Percentiles rank a stretch among this genome's conserved stretches.
Evolutionary conservation across 2,329 filamentous ascomycete species (phyloP).

Genomic region (Neonectria punicea): DNA sequence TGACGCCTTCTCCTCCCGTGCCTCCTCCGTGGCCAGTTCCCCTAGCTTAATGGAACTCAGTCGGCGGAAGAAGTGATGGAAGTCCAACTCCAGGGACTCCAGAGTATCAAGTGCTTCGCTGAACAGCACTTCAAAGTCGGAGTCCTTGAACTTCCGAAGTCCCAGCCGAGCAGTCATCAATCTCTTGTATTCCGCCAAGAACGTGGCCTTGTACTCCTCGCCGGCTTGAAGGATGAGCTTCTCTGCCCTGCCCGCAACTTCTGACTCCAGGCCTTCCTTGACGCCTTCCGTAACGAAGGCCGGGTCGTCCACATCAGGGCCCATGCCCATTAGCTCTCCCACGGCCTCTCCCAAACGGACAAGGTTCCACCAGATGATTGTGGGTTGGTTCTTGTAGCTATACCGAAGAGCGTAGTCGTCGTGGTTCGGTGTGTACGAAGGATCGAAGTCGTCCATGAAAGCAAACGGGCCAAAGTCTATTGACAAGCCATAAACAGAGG

Average conservation of each 20-base stretch:
- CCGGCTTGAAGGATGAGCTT: constrained; percentile 81
- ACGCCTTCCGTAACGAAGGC: constrained; percentile 80
- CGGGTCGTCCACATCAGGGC: constrained; percentile 74
- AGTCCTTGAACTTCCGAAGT: constrained; percentile 73
- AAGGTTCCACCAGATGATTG: constrained; percentile 98
- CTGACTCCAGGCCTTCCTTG: constrained; percentile 66
- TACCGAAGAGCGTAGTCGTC: constrained; percentile 91
- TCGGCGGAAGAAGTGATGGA: constrained; percentile 91
- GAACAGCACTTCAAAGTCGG: constrained; percentile 84
- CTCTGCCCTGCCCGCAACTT: constrained; percentile 83
- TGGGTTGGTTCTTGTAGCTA: constrained; percentile 92
- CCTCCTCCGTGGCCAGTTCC: constrained; percentile 72
- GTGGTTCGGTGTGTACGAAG: constrained; percentile 94
- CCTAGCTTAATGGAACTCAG: constrained; percentile 72
- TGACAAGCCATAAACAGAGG: constrained; percentile 86
- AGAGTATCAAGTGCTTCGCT: constrained; percentile 85
- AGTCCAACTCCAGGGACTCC: constrained; percentile 86
- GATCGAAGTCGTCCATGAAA: constrained; percentile 97
- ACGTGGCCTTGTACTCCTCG: constrained; percentile 89
- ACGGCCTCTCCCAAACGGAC: constrained; percentile 90
- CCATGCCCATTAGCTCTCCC: constrained; percentile 87
- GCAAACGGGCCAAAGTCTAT: constrained; percentile 98
- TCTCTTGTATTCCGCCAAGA: constrained; percentile 88
- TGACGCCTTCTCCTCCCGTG: constrained; percentile 70
- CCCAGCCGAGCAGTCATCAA: constrained; percentile 86